phyloP scores from a whole-genome alignment of 83 land plant species.

The Picea abies region DNA sequence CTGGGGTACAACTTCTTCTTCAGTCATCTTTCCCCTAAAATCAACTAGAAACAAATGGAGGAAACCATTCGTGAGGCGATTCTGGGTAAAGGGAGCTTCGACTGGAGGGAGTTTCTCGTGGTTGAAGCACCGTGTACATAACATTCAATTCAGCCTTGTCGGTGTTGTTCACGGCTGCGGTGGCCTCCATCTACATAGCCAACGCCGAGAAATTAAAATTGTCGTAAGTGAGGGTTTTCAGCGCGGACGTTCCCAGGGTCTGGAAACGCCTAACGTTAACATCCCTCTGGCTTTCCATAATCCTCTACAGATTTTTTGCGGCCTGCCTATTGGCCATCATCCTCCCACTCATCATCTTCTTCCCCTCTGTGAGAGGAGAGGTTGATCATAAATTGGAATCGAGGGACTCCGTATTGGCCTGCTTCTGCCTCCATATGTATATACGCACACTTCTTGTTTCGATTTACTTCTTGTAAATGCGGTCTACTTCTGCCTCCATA shows the following conservation, averaged over 20 bases:
- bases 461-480: background rate
- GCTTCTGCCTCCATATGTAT: slow-evolving; percentile 31
- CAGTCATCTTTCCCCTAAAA: background rate
- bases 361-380: background rate
- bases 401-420: background rate
- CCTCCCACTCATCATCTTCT: too few species aligned
- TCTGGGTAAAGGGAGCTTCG: background rate
- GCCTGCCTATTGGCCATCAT: background rate
- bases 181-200: slow-evolving; percentile 48
- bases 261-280: slow-evolving; percentile 49
- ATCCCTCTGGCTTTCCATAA: slow-evolving; percentile 34
- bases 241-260: slow-evolving; percentile 39
- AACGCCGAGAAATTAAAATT: slow-evolving; percentile 10
- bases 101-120: slow-evolving; percentile 15
- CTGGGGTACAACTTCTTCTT: slow-evolving; percentile 22
- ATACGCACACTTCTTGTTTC: slow-evolving; percentile 13
- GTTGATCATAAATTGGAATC: background rate
- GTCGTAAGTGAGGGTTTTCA: slow-evolving; percentile 26
- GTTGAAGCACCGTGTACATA: slow-evolving; percentile 19
- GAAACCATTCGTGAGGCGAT: background rate
- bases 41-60: background rate
- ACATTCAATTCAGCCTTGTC: slow-evolving; percentile 31
- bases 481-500: slow-evolving; percentile 15
- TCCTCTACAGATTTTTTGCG: slow-evolving; percentile 14
- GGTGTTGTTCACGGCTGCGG: slow-evolving; percentile 37